A percentile compares a stretch with the other conserved stretches of the same genome.
phyloP scores from a whole-genome alignment of 2,329 filamentous ascomycete species.

The Mycosphaerella sp. region DNA sequence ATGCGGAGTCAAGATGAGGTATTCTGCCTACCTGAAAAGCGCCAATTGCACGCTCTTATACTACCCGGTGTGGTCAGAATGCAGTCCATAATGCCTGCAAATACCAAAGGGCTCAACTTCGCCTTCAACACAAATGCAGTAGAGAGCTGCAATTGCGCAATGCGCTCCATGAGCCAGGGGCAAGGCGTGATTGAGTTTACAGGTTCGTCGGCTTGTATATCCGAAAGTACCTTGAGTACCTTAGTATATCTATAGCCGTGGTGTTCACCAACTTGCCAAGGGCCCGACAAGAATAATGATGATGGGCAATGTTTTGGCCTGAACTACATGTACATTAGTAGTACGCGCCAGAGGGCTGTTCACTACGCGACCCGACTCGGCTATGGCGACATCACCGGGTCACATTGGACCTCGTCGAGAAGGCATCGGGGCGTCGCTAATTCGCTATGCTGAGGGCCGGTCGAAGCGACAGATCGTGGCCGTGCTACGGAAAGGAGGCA shows the following conservation, averaged over 20 bases:
- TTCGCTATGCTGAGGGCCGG: background rate
- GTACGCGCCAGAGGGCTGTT: too few species aligned
- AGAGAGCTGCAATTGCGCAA: constrained; percentile 5
- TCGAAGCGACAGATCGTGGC: background rate
- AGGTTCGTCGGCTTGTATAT: constrained; percentile 1
- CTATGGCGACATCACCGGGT: too few species aligned
- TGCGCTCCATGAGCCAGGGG: constrained; percentile 1
- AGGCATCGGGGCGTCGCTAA: background rate
- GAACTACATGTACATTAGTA: too few species aligned
- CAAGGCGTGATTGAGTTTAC: constrained; percentile 7
- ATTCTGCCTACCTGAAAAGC: background rate
- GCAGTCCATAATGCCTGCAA: constrained; percentile 3
- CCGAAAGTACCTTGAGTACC: background rate
- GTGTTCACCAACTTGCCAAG: too few species aligned
- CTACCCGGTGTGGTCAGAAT: background rate
- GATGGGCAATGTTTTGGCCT: too few species aligned
- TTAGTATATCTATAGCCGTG: too few species aligned
- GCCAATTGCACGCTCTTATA: background rate
- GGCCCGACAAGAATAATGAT: too few species aligned
- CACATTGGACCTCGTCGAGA: background rate
- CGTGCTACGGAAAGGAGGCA: background rate
- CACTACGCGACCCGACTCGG: background rate
- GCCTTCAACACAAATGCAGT: constrained; percentile 9
- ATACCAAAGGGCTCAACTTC: constrained; percentile 11
- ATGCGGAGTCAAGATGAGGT: background rate